These are phyloP conservation scores for Solanum hybrid DNA, from an alignment of 305 asterid species.

Conservation along the genomic window DNA sequence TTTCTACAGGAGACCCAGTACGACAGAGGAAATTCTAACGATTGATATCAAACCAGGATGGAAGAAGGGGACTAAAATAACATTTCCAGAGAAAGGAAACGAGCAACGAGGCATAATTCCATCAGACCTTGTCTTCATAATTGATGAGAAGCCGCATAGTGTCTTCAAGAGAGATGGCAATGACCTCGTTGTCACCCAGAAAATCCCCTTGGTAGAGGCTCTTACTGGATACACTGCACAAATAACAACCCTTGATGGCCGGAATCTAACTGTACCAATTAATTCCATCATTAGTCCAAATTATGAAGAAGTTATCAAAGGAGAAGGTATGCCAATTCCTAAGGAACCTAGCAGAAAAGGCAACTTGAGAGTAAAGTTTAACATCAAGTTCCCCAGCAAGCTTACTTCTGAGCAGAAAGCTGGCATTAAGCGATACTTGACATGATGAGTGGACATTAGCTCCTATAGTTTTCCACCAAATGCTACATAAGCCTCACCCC, in stretches of 20 bases:
- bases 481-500: constrained; percentile 9
- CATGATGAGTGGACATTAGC: constrained; percentile 12
- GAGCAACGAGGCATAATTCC: constrained; percentile 76
- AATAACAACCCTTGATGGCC: constrained; percentile 72
- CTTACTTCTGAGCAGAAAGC: constrained; percentile 82
- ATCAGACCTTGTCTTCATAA: constrained; percentile 67
- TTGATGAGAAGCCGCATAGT: constrained; percentile 82
- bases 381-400: constrained; percentile 69
- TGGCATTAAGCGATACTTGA: constrained; percentile 66
- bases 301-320: constrained; percentile 76
- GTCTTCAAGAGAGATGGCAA: constrained; percentile 80
- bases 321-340: constrained; percentile 89
- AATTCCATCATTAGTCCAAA: constrained; percentile 54
- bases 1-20: constrained; percentile 49
- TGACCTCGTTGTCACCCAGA: constrained; percentile 58
- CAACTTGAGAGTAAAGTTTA: constrained; percentile 65
- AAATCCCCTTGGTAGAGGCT: constrained; percentile 73
- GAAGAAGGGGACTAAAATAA: constrained; percentile 89
- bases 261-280: constrained; percentile 49
- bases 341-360: constrained; percentile 79
- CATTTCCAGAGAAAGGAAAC: constrained; percentile 83
- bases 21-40: constrained; percentile 63
- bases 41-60: constrained; percentile 84
- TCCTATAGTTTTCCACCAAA: background rate
- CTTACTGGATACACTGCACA: constrained; percentile 68